These are phyloP conservation scores for Craterostigma plantagineum DNA, from an alignment of 257 asterid species.

Conservation along the genomic window DNA sequence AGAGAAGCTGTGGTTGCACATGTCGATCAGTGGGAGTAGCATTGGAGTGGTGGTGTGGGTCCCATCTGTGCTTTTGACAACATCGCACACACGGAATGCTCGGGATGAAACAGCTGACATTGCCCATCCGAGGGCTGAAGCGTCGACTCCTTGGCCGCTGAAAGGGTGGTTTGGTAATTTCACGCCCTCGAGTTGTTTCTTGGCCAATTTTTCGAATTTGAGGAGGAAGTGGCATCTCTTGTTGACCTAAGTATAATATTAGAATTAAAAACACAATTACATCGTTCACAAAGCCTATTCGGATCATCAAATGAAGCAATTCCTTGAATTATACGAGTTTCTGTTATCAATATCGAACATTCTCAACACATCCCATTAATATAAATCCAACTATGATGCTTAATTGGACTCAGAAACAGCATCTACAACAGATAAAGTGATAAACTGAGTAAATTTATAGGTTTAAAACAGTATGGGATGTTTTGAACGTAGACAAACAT, in stretches of 20 bases:
- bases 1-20: slow-evolving; percentile 96
- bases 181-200: slow-evolving; percentile 30
- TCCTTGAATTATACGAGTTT: background rate
- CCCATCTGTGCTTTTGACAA: slow-evolving; percentile 46
- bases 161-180: slow-evolving; percentile 50
- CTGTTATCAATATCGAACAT: no score
- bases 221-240: slow-evolving; percentile 93
- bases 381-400: background rate
- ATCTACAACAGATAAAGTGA: no score
- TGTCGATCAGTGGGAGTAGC: slow-evolving; percentile 93
- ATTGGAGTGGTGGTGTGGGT: slow-evolving; percentile 38
- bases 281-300: no score
- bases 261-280: slow-evolving; percentile 1
- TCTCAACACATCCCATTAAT: background rate
- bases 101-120: slow-evolving; percentile 98
- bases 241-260: slow-evolving; percentile 43
- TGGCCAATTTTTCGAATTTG: slow-evolving; percentile 51
- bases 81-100: slow-evolving; percentile 75
- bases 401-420: no score
- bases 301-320: no score
- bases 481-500: background rate
- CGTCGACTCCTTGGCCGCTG: slow-evolving; percentile 59
- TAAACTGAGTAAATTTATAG: no score
- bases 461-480: no score
- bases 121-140: slow-evolving; percentile 97